Base-by-base conservation (phyloP, 495 filamentous ascomycete species). In the Xylaria longipes region DNA sequence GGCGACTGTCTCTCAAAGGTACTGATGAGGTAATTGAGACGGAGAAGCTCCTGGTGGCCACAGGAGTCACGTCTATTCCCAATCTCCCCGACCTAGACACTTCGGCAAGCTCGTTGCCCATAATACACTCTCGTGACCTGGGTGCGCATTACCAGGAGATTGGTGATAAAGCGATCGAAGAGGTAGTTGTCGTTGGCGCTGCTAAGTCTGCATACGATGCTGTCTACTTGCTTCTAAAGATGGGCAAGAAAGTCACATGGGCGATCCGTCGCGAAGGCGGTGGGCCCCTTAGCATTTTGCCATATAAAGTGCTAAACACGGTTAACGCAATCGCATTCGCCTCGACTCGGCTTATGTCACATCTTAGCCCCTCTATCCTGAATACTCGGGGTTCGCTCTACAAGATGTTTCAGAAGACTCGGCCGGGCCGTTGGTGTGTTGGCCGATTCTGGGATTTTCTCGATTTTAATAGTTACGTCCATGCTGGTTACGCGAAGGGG, bases 131-230 rank as follows among this genome's bases (percentile, higher is more conserved):
- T 25, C 48, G 46, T 14, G 72, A 84, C 15, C 68, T 80, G 7
- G 80, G 72, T 9, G 61, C 57, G n/a, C 63, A 75, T n/a, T 74
- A 80, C 9, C 60, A 76, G 7, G 75, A 72, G 15, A 54, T 81
- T 1, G 57, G 67, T 15, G 52, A 62, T 0, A 60, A 67, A 37
- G 58, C 50, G 0, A 73, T 82, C 9, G 52, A 76, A n/a, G 71
- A 67, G 0, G 80, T 82, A 0, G 80, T 81, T 17, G 82, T 87
- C 8, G 74, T 85, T 17, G 85, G 85, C 1, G 85, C 79, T 11
- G 80, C 79, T 5, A 87, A 87, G 72, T 84, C 83, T 8, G 80
- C 84, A 1, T 83, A 80, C 58, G 85, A 87, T 65, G 80, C 83
- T 7, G 82, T 81, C 17, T 83, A 81, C 58, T 72, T 84, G 62